Evolutionary conservation across 1,284 basidiomycete species (phyloP).

Genomic region (Inonotus obliquus): DNA sequence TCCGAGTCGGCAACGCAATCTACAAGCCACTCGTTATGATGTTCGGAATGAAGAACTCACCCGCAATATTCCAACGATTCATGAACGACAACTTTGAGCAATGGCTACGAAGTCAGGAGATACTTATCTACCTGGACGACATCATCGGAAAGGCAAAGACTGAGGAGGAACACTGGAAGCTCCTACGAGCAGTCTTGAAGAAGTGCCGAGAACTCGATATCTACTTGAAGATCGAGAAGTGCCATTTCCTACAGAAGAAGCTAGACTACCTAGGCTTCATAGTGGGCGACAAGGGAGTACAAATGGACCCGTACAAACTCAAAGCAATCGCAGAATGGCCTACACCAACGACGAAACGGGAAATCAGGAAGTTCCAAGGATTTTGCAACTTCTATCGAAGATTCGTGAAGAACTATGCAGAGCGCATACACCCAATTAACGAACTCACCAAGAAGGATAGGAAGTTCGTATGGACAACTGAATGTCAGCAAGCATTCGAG

Average conservation of each 20-base stretch:
- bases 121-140: constrained; percentile 20
- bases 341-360: constrained; percentile 16
- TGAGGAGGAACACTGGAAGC: constrained; percentile 11
- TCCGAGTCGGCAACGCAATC: too few relatives aligned
- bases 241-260: constrained; percentile 24
- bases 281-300: constrained; percentile 8
- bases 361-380: constrained; percentile 22
- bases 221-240: constrained; percentile 27
- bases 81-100: constrained; percentile 20
- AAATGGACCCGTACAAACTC: constrained; percentile 24
- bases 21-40: too few relatives aligned
- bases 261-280: constrained; percentile 18
- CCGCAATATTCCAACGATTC: constrained; percentile 30
- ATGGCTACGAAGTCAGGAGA: not conserved
- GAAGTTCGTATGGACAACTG: constrained; percentile 22
- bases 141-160: constrained; percentile 14
- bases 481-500: constrained; percentile 26
- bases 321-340: constrained; percentile 23
- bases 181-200: constrained; percentile 27
- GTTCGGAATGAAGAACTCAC: constrained; percentile 37
- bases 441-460: constrained; percentile 18
- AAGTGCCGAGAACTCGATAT: constrained; percentile 16
- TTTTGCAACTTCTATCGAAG: constrained; percentile 24
- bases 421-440: not conserved
- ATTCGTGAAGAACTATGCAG: constrained; percentile 7